A percentile compares a stretch with the other conserved stretches of the same genome.
phyloP scores from a whole-genome alignment of 2,329 filamentous ascomycete species.

The Ophiostoma sp. region DNA sequence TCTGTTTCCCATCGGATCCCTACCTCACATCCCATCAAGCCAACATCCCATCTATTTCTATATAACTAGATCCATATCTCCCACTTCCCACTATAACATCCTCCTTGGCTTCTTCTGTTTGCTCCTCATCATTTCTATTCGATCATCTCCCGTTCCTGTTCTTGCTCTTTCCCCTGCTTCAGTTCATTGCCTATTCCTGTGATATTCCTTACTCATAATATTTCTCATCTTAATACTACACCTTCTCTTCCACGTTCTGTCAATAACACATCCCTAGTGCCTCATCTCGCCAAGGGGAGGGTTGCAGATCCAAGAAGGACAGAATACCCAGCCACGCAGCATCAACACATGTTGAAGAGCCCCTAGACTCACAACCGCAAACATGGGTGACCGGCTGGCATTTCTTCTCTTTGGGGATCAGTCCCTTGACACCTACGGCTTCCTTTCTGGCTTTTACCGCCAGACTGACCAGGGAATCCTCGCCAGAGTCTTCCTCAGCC shows the following conservation, averaged over 20 bases:
- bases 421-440: slow-evolving; percentile 60
- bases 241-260: neutral
- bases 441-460: slow-evolving; percentile 52
- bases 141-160: neutral
- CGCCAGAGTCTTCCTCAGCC: slow-evolving; percentile 57
- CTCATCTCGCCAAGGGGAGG: slow-evolving; percentile 6
- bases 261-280: neutral
- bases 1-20: neutral
- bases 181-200: neutral
- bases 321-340: slow-evolving; percentile 3
- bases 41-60: slow-evolving; percentile 5
- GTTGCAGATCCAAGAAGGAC: neutral
- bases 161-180: neutral
- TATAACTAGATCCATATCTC: neutral
- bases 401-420: slow-evolving; percentile 67
- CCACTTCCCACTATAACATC: neutral
- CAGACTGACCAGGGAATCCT: slow-evolving; percentile 45
- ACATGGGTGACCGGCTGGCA: slow-evolving; percentile 37
- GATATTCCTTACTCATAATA: neutral
- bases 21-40: neutral
- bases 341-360: neutral
- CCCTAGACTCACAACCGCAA: slow-evolving; percentile 9
- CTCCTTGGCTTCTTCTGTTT: neutral
- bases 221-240: neutral
- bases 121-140: neutral